phyloP scores from a whole-genome alignment of 768 basidiomycete genomes.

The Boletellus sp. region DNA sequence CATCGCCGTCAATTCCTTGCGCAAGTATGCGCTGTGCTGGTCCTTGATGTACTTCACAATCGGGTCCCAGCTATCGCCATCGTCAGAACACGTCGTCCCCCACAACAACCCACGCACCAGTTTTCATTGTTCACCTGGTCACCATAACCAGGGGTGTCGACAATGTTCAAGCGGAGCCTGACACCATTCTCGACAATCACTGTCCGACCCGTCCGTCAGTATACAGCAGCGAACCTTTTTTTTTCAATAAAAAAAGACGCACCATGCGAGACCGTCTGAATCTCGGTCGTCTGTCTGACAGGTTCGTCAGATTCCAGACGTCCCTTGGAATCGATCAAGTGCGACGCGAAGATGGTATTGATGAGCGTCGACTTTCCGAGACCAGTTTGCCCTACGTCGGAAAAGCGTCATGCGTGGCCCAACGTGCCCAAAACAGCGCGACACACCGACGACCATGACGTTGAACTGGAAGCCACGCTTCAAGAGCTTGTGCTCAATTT shows the following conservation, averaged over 20 bases:
- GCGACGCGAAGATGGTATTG: conserved; percentile 98
- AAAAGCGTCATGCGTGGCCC: not conserved
- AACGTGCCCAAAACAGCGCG: not conserved
- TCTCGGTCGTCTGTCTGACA: conserved; percentile 94
- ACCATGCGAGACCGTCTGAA: conserved; percentile 94
- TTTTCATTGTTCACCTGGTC: conserved; percentile 99
- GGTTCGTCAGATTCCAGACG: conserved; percentile 84
- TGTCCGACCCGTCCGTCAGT: conserved; percentile 31
- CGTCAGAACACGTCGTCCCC: conserved; percentile 2
- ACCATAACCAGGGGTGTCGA: conserved; percentile 97
- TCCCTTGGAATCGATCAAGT: conserved; percentile 97
- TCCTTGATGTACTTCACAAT: conserved; percentile 99
- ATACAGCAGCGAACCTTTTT: not conserved
- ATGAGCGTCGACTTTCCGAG: conserved; percentile 98
- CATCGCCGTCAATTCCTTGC: conserved; percentile 98
- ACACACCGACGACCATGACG: conserved; percentile 91
- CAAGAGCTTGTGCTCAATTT: conserved; percentile 98
- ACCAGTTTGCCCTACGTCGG: conserved; percentile 81
- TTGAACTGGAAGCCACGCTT: conserved; percentile 99
- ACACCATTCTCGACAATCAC: conserved; percentile 97
- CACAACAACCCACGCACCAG: conserved; percentile 54
- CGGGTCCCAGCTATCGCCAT: conserved; percentile 83
- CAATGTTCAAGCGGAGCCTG: conserved; percentile 90
- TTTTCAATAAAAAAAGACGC: conserved; percentile 27
- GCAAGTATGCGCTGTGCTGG: conserved; percentile 97